Conservation (phyloP, 2,329 filamentous ascomycete genomes). For the Calonectria multiphialidica region DNA sequence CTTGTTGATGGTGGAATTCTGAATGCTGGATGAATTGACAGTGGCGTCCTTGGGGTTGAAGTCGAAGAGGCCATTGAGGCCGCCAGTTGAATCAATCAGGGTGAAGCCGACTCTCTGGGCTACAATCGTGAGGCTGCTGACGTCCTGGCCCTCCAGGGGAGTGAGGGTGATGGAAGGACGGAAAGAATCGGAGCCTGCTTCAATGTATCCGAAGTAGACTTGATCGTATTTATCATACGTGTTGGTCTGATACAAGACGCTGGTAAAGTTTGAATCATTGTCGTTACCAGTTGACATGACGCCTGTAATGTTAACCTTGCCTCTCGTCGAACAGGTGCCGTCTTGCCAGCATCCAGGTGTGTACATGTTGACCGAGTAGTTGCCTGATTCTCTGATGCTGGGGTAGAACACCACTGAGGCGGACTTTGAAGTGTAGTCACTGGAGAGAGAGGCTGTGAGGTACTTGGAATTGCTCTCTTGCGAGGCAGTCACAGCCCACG, state of each 20-base stretch:
- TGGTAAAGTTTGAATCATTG: conserved; percentile 63
- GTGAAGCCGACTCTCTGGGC: conserved; percentile 88
- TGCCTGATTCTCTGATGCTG: conserved; percentile 88
- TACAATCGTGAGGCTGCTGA: conserved; percentile 80
- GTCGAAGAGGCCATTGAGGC: conserved; percentile 91
- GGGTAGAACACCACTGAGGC: conserved; percentile 84
- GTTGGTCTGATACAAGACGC: conserved; percentile 88
- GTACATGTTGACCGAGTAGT: conserved; percentile 91
- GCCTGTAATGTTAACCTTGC: conserved; percentile 85
- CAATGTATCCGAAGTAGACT: conserved; percentile 87
- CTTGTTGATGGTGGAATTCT: conserved; percentile 79
- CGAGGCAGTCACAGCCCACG: conserved; percentile 79
- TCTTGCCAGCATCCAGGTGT: conserved; percentile 92
- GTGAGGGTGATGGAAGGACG: conserved; percentile 83
- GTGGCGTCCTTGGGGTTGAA: conserved; percentile 73
- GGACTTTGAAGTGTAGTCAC: conserved; percentile 66
- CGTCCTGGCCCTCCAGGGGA: conserved; percentile 73
- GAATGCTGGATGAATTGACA: conserved; percentile 72
- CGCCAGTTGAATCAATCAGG: conserved; percentile 79
- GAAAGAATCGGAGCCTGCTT: conserved; percentile 79
- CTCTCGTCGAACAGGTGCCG: conserved; percentile 79
- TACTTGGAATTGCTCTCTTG: conserved; percentile 80
- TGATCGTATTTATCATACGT: conserved; percentile 97
- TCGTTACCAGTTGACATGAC: conserved; percentile 68
- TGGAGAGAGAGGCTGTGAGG: conserved; percentile 74